phyloP scores from a whole-genome alignment of 1,139 yeast genomes.

The Ogataea hybrid region DNA sequence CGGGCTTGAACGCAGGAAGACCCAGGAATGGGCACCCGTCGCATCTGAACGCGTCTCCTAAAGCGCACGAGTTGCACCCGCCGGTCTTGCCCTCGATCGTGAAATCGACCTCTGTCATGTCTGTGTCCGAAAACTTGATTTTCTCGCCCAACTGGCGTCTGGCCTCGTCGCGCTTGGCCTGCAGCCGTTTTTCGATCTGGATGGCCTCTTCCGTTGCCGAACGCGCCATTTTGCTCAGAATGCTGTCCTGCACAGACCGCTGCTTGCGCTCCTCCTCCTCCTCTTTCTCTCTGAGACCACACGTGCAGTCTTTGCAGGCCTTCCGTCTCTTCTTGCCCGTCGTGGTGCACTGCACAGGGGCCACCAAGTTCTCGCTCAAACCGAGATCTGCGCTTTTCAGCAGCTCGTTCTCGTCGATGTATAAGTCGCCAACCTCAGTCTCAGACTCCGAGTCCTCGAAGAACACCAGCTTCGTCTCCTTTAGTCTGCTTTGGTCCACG shows the following conservation, averaged over 20 bases:
- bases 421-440: conserved; percentile 27
- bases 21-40: conserved; percentile 98
- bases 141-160: conserved; percentile 31
- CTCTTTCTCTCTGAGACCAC: conserved; percentile 87
- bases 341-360: conserved; percentile 44
- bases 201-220: conserved; percentile 55
- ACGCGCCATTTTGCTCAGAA: conserved; percentile 49
- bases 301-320: conserved; percentile 97
- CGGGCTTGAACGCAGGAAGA: conserved; percentile 96
- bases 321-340: conserved; percentile 68
- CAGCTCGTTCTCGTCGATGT: conserved; percentile 32
- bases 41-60: conserved; percentile 97
- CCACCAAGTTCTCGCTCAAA: conserved; percentile 32
- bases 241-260: conserved; percentile 43
- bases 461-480: conserved; percentile 46
- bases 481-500: conserved; percentile 40
- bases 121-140: conserved; percentile 65
- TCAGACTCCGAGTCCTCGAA: conserved; percentile 45
- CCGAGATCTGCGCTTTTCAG: conserved; percentile 21
- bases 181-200: conserved; percentile 50
- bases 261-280: conserved; percentile 53
- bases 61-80: conserved; percentile 94
- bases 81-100: conserved; percentile 94
- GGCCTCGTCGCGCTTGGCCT: conserved; percentile 35
- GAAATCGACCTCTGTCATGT: conserved; percentile 84